Evolutionary conservation across 441 rosid genomes (phyloP), one percentile per base, ranked within the genome.

Genomic region (Erodium moschatum): DNA sequence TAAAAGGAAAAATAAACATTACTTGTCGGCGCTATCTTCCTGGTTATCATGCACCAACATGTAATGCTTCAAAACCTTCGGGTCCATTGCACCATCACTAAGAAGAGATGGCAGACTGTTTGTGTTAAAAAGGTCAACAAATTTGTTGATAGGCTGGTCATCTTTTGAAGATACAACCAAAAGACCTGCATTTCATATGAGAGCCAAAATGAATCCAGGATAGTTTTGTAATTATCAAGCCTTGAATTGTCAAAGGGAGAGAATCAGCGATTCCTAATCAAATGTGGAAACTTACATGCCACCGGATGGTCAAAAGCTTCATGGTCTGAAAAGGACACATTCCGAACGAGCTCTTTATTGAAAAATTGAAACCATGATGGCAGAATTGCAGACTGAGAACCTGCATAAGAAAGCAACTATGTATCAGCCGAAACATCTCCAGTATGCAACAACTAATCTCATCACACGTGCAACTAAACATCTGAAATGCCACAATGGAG

Each of bases 261-360:
- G 2, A 70, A 75, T 46, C 27, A 69, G 31, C 38, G 44, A 40
- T 69, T 72, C 72, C 69, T 27, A 77, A 81, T 12, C 70, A 58
- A 31, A 12, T 72, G 72, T 71, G 40, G 69, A 77, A 73, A 72
- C 96, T 84, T 85, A 95, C 98, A 95, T 66, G 97, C 95, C 81
- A 95, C 97, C 8, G 99, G 99, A 81, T 95, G 97, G 70, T 95
- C 99, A 77, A 90, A 92, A 72, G 99, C 89, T 85, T 92, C 98
- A 71, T 95, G 97, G 29, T 91, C 97, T n/a, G 97, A 86, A 70
- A 95, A 95, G 2, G 98, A 87, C 70, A 86, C 81, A 40, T 84
- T 78, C 20, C 77, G 82, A 56, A 87, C 80, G 66, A 92, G 97
- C 83, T 92, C 96, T 75, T 87, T 81, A 70, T 95, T 87, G 74